Base-by-base conservation (phyloP, 495 filamentous ascomycete species). In the Penicillium coffeae region DNA sequence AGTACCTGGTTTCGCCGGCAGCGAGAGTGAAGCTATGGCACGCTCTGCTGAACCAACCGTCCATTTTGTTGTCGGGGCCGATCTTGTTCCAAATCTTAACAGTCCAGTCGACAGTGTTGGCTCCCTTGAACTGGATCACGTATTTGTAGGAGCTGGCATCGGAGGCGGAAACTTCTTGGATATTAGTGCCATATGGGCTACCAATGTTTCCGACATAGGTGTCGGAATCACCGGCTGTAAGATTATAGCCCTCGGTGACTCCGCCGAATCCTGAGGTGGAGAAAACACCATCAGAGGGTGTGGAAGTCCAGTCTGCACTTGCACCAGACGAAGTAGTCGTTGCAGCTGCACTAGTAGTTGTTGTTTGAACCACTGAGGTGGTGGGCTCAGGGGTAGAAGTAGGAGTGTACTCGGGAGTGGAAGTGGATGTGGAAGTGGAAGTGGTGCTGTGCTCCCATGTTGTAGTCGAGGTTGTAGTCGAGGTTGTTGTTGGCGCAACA, bases 31-130 rank as follows among this genome's bases (percentile, higher is more conserved):
- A 66, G 30, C 52, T 70, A 27, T 75, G 47, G 25, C 63, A 65
- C 38, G 70, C 63, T 35, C 65, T 52, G 43, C 63, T 65, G 46
- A 65, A 73, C 56, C 65, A 76, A 42, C 74, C 66, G 41, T 60
- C 45, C 53, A 72, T 59, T n/a, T 51, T 45, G 21, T 64, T 67
- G 25, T 72, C 65, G 3, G 59, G 46, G 37, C 68, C 69, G 40
- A 60, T 65, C 68, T 80, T 81, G 68, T 80, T 76, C 72, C 74
- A 81, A 66, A 80, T 61, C 52, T 60, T 65, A 47, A 78, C 60
- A 33, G 64, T 70, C 59, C 73, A 73, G 50, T 60, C 15, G 7
- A 62, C 62, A 15, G 54, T 58, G 54, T 60, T 59, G 33, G 57
- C 55, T 50, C 75, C 77, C 35, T 45, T 49, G 66, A 79, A 69